phyloP scores from a whole-genome alignment of 2,329 filamentous ascomycete species.

The Gyromitra esculenta region DNA sequence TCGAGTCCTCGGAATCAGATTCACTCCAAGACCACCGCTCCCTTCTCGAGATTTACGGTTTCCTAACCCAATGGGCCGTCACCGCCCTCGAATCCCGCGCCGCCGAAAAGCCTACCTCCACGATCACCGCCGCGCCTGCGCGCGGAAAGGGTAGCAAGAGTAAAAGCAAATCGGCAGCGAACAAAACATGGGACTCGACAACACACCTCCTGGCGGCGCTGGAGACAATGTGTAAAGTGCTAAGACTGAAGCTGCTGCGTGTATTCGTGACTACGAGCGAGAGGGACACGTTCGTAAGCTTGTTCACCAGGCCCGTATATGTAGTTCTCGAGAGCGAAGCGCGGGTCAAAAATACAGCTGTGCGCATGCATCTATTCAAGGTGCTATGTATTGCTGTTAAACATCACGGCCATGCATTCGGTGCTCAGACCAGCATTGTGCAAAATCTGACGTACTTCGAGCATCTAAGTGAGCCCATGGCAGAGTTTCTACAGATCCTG shows the following conservation, averaged over 20 bases:
- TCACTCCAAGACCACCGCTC: conserved; percentile 86
- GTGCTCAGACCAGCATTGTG: conserved; percentile 95
- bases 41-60: conserved; percentile 91
- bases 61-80: conserved; percentile 93
- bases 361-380: conserved; percentile 97
- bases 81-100: conserved; percentile 93
- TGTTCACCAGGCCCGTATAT: conserved; percentile 93
- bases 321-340: conserved; percentile 93
- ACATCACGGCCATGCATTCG: conserved; percentile 95
- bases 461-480: conserved; percentile 98
- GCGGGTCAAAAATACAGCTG: conserved; percentile 84
- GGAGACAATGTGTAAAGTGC: conserved; percentile 93
- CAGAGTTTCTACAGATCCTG: conserved; percentile 94
- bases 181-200: conserved; percentile 90
- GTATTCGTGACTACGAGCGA: conserved; percentile 97
- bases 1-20: conserved; percentile 87
- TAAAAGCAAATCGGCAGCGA: conserved; percentile 65
- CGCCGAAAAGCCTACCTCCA: conserved; percentile 82
- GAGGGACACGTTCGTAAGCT: conserved; percentile 89
- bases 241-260: conserved; percentile 83
- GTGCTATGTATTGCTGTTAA: conserved; percentile 96
- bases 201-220: conserved; percentile 86
- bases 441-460: conserved; percentile 98
- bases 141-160: conserved; percentile 24
- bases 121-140: conserved; percentile 62